Conservation (phyloP, 331 rosid genomes). For the Quercus phellos region DNA sequence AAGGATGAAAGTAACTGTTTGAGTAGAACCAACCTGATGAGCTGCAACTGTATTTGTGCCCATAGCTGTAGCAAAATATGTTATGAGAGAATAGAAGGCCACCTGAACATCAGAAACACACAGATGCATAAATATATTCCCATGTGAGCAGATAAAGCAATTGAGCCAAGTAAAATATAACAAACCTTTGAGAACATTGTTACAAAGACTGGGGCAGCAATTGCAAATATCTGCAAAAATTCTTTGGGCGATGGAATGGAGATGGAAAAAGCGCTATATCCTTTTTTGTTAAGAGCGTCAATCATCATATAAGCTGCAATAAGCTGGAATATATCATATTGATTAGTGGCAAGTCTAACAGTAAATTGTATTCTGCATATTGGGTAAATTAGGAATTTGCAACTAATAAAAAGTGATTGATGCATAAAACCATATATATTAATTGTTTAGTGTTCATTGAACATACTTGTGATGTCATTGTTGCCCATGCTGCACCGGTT, state of each 20-base stretch:
- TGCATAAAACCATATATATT: neutral
- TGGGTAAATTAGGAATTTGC: neutral
- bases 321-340: constrained; percentile 30
- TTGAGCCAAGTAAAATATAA: neutral
- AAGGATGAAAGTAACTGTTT: neutral
- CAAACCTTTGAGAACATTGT: constrained; percentile 70
- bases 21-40: constrained; percentile 57
- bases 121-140: neutral
- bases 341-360: neutral
- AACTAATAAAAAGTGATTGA: neutral
- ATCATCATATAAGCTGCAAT: constrained; percentile 74
- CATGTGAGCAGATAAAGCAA: neutral
- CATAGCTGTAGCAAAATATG: constrained; percentile 67
- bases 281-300: constrained; percentile 54
- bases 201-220: constrained; percentile 73
- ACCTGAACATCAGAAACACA: constrained; percentile 39
- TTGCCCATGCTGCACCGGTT: constrained; percentile 86
- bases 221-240: constrained; percentile 36
- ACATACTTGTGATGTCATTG: constrained; percentile 66
- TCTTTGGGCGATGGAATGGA: constrained; percentile 57
- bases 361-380: neutral
- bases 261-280: constrained; percentile 50
- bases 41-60: constrained; percentile 68
- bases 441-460: neutral
- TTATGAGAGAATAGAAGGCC: constrained; percentile 60